These are phyloP conservation scores for Phaeoacremonium minimum DNA, from an alignment of 2,329 filamentous ascomycete genomes.

Conservation along the genomic window DNA sequence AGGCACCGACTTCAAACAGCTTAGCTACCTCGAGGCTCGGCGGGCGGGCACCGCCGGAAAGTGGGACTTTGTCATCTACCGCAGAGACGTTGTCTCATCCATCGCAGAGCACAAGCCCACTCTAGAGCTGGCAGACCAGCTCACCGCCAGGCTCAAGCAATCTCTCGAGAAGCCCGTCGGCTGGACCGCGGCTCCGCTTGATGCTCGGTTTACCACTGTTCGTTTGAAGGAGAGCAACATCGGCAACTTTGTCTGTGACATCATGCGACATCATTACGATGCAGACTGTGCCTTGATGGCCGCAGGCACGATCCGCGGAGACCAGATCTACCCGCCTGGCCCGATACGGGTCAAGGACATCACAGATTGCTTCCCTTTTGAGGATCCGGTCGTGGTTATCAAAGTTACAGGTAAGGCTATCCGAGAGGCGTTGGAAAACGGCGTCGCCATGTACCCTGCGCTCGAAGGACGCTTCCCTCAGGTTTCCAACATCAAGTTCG, in stretches of 20 bases:
- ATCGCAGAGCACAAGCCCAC: constrained; percentile 62
- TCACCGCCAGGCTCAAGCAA: constrained; percentile 69
- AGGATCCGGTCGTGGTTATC: constrained; percentile 81
- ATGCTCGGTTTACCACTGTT: constrained; percentile 82
- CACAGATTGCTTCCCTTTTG: constrained; percentile 88
- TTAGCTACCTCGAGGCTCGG: constrained; percentile 81
- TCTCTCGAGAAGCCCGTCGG: constrained; percentile 80
- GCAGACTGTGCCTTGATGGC: constrained; percentile 84
- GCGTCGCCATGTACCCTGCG: constrained; percentile 74
- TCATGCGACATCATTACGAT: constrained; percentile 80
- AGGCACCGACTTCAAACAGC: constrained; percentile 86
- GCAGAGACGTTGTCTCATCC: constrained; percentile 67
- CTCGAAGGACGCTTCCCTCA: constrained; percentile 71
- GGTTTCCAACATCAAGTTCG: constrained; percentile 76
- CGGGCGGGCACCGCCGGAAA: constrained; percentile 37
- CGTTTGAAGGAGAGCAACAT: constrained; percentile 75
- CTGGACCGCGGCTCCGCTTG: constrained; percentile 76
- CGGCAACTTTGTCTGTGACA: constrained; percentile 86
- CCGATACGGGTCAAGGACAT: constrained; percentile 74
- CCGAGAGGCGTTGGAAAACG: constrained; percentile 78
- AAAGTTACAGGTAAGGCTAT: constrained; percentile 68
- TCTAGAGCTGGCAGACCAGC: constrained; percentile 56
- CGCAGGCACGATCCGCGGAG: constrained; percentile 78
- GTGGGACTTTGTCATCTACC: constrained; percentile 77
- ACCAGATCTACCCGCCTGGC: constrained; percentile 83